phyloP scores from a whole-genome alignment of 2,329 filamentous ascomycete species.

The Colletotrichum tofieldiae region DNA sequence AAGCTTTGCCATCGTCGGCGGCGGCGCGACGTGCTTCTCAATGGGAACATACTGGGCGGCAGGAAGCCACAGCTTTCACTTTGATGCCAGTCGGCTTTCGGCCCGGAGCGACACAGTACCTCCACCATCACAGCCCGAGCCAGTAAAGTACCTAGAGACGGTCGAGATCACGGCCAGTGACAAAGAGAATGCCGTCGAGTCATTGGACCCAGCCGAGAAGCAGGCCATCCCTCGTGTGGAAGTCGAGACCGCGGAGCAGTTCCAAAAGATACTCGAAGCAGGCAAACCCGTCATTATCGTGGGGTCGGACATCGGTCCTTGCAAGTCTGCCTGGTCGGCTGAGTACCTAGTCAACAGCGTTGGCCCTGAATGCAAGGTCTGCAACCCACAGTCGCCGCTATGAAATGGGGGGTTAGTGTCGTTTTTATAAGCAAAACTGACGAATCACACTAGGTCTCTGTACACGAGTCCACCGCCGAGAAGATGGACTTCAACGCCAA shows the following conservation, averaged over 20 bases:
- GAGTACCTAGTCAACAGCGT: constrained; percentile 77
- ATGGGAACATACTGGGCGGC: constrained; percentile 91
- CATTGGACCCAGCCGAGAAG: not conserved
- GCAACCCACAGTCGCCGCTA: not conserved
- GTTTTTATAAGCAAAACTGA: not conserved
- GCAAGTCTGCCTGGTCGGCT: constrained; percentile 77
- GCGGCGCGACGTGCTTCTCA: constrained; percentile 90
- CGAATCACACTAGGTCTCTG: constrained; percentile 70
- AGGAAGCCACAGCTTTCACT: constrained; percentile 64
- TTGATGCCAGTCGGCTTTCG: constrained; percentile 22
- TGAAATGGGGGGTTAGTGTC: not conserved
- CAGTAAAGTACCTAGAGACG: constrained; percentile 22
- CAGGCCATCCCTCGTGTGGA: constrained; percentile 65
- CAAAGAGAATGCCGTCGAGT: constrained; percentile 42
- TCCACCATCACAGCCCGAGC: not conserved
- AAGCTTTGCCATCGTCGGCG: constrained; percentile 77
- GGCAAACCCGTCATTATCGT: constrained; percentile 78
- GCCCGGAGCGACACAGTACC: not conserved
- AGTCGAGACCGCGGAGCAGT: constrained; percentile 69
- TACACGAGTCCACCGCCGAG: constrained; percentile 77
- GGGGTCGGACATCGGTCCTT: constrained; percentile 66
- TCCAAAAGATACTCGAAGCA: constrained; percentile 70
- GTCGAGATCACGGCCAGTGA: constrained; percentile 31
- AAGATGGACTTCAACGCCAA: constrained; percentile 87
- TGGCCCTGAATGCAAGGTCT: constrained; percentile 73